Conservation (phyloP, 495 filamentous ascomycete species). For the Penicillium dipodomyicola region DNA sequence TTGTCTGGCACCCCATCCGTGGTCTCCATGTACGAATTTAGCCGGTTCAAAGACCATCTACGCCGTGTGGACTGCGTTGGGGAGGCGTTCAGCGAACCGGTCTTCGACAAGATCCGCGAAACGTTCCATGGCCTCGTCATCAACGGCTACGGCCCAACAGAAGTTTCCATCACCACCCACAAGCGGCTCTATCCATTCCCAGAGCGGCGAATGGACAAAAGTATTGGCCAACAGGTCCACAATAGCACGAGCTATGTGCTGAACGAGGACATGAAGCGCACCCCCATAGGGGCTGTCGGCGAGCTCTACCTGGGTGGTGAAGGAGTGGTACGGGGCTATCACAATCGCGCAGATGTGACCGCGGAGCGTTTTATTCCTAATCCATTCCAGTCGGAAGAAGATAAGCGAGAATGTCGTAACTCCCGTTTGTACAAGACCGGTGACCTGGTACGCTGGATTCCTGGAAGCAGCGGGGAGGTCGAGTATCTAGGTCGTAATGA, state of each 20-base stretch:
- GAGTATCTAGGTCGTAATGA: background rate
- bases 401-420: background rate
- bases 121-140: slow-evolving; percentile 1
- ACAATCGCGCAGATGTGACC: background rate
- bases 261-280: slow-evolving; percentile 2
- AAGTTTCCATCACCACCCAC: slow-evolving; percentile 1
- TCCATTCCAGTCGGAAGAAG: background rate
- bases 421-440: slow-evolving; percentile 1
- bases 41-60: background rate
- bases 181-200: slow-evolving; percentile 1
- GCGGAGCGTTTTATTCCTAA: background rate
- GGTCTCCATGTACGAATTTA: slow-evolving; percentile 2
- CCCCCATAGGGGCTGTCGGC: background rate
- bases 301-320: slow-evolving; percentile 1
- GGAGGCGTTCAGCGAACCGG: slow-evolving; percentile 1
- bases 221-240: background rate
- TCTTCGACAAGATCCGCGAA: background rate
- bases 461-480: slow-evolving; percentile 1
- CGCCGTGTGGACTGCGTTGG: slow-evolving; percentile 1
- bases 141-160: slow-evolving; percentile 1
- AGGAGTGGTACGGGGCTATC: slow-evolving; percentile 1
- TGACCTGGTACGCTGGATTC: slow-evolving; percentile 1
- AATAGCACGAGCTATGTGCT: slow-evolving; percentile 1
- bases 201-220: slow-evolving; percentile 1
- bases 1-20: background rate